Percentiles rank a stretch among this genome's conserved stretches.
Evolutionary conservation across 1,139 yeast genomes (phyloP).

Genomic region (Scheffersomyces titani): DNA sequence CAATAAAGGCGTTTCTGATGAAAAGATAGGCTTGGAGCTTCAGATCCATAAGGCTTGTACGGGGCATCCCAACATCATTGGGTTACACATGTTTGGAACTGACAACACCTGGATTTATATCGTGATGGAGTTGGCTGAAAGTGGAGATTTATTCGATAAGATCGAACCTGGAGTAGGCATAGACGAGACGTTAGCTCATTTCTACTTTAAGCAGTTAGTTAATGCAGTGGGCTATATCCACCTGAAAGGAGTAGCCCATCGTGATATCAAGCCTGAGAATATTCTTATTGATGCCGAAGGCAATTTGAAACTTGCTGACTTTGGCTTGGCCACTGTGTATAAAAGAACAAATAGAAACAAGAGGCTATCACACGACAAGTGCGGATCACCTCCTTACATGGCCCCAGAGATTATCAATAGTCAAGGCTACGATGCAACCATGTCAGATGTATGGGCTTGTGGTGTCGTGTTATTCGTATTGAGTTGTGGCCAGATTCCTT

Average conservation of each 20-base stretch:
- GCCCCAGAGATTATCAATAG: slow-evolving; percentile 64
- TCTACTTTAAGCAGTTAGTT: slow-evolving; percentile 63
- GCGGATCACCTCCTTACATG: slow-evolving; percentile 72
- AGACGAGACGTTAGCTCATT: slow-evolving; percentile 64
- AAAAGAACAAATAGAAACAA: slow-evolving; percentile 8
- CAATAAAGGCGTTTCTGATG: slow-evolving; percentile 42
- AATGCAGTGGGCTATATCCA: slow-evolving; percentile 67
- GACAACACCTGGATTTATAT: slow-evolving; percentile 59
- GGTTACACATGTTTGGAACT: slow-evolving; percentile 52
- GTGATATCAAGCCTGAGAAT: slow-evolving; percentile 77
- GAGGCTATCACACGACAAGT: slow-evolving; percentile 17
- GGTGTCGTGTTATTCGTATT: slow-evolving; percentile 62
- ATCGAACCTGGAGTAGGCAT: slow-evolving; percentile 75
- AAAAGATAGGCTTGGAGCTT: slow-evolving; percentile 53
- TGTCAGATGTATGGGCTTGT: slow-evolving; percentile 64
- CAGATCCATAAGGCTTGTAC: slow-evolving; percentile 56
- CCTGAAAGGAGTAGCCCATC: slow-evolving; percentile 61
- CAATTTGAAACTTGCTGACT: slow-evolving; percentile 60
- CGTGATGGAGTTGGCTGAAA: slow-evolving; percentile 64
- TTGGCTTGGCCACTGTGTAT: slow-evolving; percentile 65
- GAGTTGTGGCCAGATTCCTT: slow-evolving; percentile 62
- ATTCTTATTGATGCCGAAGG: slow-evolving; percentile 58
- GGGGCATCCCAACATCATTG: slow-evolving; percentile 58
- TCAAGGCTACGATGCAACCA: slow-evolving; percentile 51
- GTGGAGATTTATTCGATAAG: slow-evolving; percentile 73